These are phyloP conservation scores for Psilocybe mexicana DNA, from an alignment of 1,284 basidiomycete genomes.

Conservation along the genomic window DNA sequence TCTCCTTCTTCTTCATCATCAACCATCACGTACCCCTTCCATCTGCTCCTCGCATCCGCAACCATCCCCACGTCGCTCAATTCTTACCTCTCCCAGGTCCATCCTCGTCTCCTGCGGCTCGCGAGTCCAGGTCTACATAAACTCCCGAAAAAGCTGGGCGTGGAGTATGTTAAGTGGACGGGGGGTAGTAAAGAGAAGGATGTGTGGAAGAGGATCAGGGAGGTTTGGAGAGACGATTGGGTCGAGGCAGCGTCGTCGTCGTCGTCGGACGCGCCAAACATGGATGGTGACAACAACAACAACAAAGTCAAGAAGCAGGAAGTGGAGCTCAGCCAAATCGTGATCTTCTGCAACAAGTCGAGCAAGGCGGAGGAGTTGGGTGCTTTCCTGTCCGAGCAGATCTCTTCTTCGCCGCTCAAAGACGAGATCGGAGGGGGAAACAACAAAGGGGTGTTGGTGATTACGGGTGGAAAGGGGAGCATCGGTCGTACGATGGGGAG, in stretches of 20 bases:
- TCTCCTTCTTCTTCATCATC: constrained; percentile 15
- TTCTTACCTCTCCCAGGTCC: constrained; percentile 58
- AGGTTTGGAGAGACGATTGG: constrained; percentile 76
- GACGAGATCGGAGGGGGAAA: too few species aligned
- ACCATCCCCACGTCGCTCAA: constrained; percentile 82
- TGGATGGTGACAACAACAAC: too few species aligned
- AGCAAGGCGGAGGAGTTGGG: constrained; percentile 64
- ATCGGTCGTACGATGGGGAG: constrained; percentile 63
- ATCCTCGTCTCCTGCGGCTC: constrained; percentile 65
- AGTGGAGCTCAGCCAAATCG: constrained; percentile 53
- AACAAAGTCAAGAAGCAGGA: constrained; percentile 1
- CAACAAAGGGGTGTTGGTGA: constrained; percentile 36
- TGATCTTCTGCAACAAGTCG: constrained; percentile 83
- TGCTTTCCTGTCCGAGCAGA: constrained; percentile 55
- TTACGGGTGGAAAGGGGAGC: constrained; percentile 38
- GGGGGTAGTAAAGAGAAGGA: constrained; percentile 81
- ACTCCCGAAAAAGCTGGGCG: constrained; percentile 68
- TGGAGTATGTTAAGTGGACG: constrained; percentile 73
- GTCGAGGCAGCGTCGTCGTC: neutral
- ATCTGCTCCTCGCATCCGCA: constrained; percentile 81
- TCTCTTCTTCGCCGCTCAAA: neutral
- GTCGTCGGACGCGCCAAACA: too few species aligned
- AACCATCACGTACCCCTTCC: constrained; percentile 62
- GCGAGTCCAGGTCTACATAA: constrained; percentile 79
- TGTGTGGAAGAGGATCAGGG: constrained; percentile 70